Base-by-base conservation (phyloP, 208 protist genomes). In the Acanthamoeba divionensis region DNA sequence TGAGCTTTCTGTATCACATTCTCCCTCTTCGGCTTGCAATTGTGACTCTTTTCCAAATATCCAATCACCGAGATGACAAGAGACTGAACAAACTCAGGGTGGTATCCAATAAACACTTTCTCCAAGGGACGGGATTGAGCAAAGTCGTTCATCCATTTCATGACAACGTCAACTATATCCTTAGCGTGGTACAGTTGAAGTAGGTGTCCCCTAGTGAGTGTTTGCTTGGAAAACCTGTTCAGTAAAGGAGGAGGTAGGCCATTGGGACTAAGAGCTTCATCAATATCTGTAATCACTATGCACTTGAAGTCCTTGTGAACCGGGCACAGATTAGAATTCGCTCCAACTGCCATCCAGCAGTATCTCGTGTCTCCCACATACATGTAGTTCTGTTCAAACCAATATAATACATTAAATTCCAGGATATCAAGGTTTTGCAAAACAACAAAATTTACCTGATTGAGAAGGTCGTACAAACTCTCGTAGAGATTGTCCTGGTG, bases 401-500 rank as follows among this genome's bases (percentile, higher is more conserved):
- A 29, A n/a, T 8, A 36, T n/a, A 65, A 13, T 10, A n/a, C 26
- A 65, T n/a, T 13, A 5, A 65, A 29, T 36, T 36, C 2, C 55
- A 5, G 33, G 26, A 65, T 7, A 0, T 44, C 15, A 36, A 69
- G 26, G 41, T 26, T 7, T 1, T 44, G 4, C 2, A n/a, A 31
- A 69, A 69, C 1, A n/a, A 8, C 5, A 1, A 71, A 71, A 6
- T 7, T 12, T 7, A 86, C 75, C 55, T 86, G 82, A 90, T 96
- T 96, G 38, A 96, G 92, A 21, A 96, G 31, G 71, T 96, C 95
- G 92, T 96, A 96, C 29, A 96, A 92, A 21, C 88, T 92, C 48
- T 91, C 93, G 91, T 96, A 96, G 18, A 96, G 12, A 12, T 54
- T 54, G 1, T 96, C 94, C 31, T 85, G 77, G 91, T 94, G 48